Evolutionary conservation across 192 early-diverging fungal species (phyloP).

Genomic region (Backusella morwellensis): DNA sequence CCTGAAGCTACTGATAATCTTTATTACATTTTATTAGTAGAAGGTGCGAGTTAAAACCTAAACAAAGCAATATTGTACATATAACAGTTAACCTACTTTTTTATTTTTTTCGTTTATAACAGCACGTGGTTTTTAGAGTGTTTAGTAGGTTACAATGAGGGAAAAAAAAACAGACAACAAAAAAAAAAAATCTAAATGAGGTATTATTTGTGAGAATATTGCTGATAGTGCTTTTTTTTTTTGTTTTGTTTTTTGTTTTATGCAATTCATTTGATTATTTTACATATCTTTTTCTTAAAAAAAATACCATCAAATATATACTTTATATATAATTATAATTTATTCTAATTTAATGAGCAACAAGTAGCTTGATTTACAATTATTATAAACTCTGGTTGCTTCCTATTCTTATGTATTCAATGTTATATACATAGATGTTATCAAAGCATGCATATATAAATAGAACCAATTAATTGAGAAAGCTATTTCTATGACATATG

Average conservation of each 20-base stretch:
- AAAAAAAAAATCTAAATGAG: not conserved
- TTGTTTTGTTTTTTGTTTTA: not conserved
- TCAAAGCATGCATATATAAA: too few species aligned
- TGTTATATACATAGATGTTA: too few species aligned
- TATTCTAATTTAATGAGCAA: not conserved
- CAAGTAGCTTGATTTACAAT: not conserved
- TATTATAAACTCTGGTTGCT: not conserved
- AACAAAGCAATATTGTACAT: not conserved
- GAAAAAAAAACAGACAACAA: not conserved
- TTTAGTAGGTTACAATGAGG: not conserved
- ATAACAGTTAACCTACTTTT: not conserved
- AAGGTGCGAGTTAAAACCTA: not conserved
- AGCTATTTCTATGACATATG: not conserved
- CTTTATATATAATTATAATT: not conserved
- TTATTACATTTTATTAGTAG: not conserved
- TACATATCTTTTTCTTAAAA: too few species aligned
- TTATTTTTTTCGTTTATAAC: not conserved
- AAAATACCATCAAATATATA: not conserved
- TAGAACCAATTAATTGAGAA: too few species aligned
- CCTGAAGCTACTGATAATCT: not conserved
- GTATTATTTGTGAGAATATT: not conserved
- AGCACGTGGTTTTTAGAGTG: not conserved
- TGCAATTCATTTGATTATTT: not conserved
- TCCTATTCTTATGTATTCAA: too few species aligned
- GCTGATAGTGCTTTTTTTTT: not conserved